Evolutionary conservation across 768 basidiomycete genomes (phyloP), one percentile per base, ranked within the genome.

Genomic region (Lactifluus echinatus): DNA sequence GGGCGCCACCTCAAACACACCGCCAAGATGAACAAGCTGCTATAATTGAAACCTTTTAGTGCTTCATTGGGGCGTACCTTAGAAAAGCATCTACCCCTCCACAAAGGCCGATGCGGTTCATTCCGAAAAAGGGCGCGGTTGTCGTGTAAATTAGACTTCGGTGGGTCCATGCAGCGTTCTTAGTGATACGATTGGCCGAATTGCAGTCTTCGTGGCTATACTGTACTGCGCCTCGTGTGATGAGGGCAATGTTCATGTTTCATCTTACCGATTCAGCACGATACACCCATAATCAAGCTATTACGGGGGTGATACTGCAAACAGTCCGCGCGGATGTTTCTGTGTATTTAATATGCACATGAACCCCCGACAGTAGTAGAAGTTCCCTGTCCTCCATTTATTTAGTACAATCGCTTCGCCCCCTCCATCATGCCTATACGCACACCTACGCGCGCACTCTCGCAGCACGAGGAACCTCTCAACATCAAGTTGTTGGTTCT

Each of bases 401-500:
- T 12, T 49, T 14, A 8, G 42, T 39, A n/a, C 10, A 0, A 40
- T 7, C 29, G 3, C 8, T 31, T 28, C n/a, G 37, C 36, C 19
- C 36, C 23, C 10, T 14, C 5, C 23, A 8, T 6, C 21, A 31
- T 17, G 15, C 39, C n/a, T 19, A 40, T 8, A 40, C 29, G 24
- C 10, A 37, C 44, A 42, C 42, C n/a, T 43, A 26, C 48, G 19
- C n/a, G 17, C 44, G 11, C 44, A 14, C 10, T 17, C 7, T 26
- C 24, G 29, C 44, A 55, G 26, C 45, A 45, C n/a, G 53, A 57
- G 12, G 60, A 73, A 40, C 78, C 81, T 8, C 75, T 87, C 33
- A 89, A 89, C 57, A 80, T 85, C 69, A 93, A 93, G 72, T 77
- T 92, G 5, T 78, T 92, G 7, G 74, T 92, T 19, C 90, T 91